Evolutionary conservation across 805 yeast species (phyloP).

Genomic region (Groenewaldozyma tartarivorans): DNA sequence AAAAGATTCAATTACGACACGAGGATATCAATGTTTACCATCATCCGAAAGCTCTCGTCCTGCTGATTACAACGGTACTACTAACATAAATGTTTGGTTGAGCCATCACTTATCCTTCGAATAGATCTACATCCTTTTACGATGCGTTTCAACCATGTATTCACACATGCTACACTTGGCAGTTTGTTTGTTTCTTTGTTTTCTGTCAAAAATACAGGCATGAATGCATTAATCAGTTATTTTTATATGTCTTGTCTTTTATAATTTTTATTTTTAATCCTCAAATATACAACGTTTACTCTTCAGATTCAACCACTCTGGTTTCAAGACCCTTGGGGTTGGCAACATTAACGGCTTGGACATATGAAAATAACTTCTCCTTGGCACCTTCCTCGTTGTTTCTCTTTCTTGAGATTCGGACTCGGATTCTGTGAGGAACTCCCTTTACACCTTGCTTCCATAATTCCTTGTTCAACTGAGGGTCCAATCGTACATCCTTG

Average conservation of each 20-base stretch:
- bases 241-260: background rate
- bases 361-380: constrained; percentile 95
- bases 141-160: too few relatives aligned
- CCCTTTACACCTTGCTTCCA: constrained; percentile 99
- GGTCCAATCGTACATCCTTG: constrained; percentile 97
- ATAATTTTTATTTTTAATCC: constrained; percentile 13
- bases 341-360: constrained; percentile 94
- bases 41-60: too few relatives aligned
- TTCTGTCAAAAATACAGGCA: too few relatives aligned
- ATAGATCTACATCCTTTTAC: too few relatives aligned
- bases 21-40: too few relatives aligned
- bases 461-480: constrained; percentile 94
- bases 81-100: too few relatives aligned
- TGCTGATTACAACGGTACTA: too few relatives aligned
- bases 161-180: too few relatives aligned
- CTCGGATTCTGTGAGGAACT: constrained; percentile 95
- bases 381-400: constrained; percentile 99
- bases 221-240: too few relatives aligned
- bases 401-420: constrained; percentile 98
- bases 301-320: constrained; percentile 86
- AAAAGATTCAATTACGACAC: too few relatives aligned
- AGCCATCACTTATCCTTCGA: too few relatives aligned
- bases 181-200: background rate
- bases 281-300: constrained; percentile 13
- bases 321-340: constrained; percentile 96